Conservation (phyloP, 148 eudicot genomes). For the Fallopia convolvulus region DNA sequence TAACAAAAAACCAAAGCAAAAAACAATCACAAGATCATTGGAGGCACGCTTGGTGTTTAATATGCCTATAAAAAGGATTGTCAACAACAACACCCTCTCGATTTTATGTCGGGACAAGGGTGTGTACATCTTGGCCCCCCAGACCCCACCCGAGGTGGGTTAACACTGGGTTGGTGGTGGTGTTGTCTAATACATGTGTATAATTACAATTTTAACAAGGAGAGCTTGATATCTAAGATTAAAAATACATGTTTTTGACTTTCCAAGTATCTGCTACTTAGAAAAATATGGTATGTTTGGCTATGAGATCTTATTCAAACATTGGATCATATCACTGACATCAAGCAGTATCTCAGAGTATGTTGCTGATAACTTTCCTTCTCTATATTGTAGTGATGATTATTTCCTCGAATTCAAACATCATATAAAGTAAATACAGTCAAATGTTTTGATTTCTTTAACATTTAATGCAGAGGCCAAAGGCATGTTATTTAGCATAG, state of each 20-base stretch:
- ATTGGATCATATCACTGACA: neutral
- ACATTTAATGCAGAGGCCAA: neutral
- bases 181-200: neutral
- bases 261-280: neutral
- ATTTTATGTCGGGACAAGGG: no score
- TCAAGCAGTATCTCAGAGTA: neutral
- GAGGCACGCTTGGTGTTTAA: neutral
- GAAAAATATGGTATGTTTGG: neutral
- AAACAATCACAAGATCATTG: neutral
- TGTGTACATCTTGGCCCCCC: no score
- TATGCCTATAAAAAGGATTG: neutral
- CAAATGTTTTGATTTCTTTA: neutral
- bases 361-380: neutral
- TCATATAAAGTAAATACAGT: neutral
- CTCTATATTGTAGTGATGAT: neutral
- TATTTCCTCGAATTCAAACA: neutral
- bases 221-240: neutral
- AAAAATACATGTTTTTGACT: neutral
- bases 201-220: neutral
- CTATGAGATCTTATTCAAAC: neutral
- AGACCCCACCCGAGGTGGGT: no score
- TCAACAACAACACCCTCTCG: no score
- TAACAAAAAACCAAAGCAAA: neutral
- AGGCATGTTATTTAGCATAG: neutral
- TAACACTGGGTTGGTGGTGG: no score